These are phyloP conservation scores for Peribolospora kevripleyi DNA, from an alignment of 768 basidiomycete species.

Conservation along the genomic window DNA sequence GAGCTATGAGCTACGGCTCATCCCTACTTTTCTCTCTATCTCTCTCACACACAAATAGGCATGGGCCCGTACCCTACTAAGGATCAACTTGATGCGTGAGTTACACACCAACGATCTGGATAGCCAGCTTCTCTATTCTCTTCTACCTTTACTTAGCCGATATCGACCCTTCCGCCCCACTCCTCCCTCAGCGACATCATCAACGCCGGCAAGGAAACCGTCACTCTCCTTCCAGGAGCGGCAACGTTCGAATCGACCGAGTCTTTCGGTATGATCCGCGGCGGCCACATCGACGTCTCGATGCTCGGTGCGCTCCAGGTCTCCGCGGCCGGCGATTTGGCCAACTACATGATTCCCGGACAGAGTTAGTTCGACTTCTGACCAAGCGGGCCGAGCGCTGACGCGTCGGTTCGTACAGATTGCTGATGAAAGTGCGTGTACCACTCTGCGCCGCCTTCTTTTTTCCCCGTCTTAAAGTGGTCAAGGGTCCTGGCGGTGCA, in stretches of 20 bases:
- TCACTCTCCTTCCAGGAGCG: conserved; percentile 75
- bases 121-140: too few relatives aligned
- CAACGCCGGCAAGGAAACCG: conserved; percentile 84
- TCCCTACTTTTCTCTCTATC: neutral
- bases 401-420: too few relatives aligned
- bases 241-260: conserved; percentile 81
- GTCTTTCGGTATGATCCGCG: conserved; percentile 93
- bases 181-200: conserved; percentile 62
- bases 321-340: conserved; percentile 65
- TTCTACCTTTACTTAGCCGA: too few relatives aligned
- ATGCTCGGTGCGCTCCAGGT: conserved; percentile 95
- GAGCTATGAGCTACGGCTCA: conserved; percentile 4
- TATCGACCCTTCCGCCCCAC: conserved; percentile 20
- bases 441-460: neutral
- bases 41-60: conserved; percentile 3
- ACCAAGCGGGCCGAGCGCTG: too few relatives aligned
- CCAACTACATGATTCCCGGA: conserved; percentile 95
- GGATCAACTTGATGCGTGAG: conserved; percentile 20
- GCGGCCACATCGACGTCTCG: conserved; percentile 78
- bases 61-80: conserved; percentile 23
- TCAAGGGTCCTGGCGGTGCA: conserved; percentile 67
- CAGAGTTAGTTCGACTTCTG: conserved; percentile 24
- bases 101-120: conserved; percentile 31
- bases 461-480: conserved; percentile 1
- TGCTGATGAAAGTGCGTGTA: too few relatives aligned